Conservation (phyloP, 192 early-diverging fungal species). For the Backusella tarrabulga region DNA sequence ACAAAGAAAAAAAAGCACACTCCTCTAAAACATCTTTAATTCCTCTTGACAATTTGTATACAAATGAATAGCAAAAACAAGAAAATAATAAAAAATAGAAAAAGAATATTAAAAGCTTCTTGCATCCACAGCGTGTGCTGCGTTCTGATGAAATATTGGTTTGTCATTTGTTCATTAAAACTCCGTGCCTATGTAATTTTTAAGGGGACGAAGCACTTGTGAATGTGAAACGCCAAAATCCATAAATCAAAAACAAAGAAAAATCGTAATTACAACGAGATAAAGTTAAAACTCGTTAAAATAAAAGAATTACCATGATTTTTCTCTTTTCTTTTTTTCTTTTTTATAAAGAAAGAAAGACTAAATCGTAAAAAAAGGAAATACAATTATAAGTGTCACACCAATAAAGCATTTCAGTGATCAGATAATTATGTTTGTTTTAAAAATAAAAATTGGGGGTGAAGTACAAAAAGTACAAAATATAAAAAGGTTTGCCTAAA, state of each 20-base stretch:
- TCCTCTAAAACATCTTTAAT: neutral
- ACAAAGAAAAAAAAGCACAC: neutral
- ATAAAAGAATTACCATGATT: neutral
- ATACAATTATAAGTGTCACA: neutral
- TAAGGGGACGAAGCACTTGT: neutral
- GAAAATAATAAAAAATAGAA: slow-evolving; percentile 5
- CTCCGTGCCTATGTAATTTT: neutral
- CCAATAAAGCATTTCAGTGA: slow-evolving; percentile 6
- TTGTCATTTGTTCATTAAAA: neutral
- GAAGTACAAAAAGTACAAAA: neutral
- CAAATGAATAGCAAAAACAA: slow-evolving; percentile 3
- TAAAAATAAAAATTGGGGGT: neutral
- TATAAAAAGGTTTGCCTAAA: neutral
- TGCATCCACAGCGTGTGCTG: neutral
- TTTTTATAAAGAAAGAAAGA: neutral
- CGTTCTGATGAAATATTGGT: neutral
- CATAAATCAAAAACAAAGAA: neutral
- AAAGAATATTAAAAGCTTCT: neutral
- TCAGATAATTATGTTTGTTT: slow-evolving; percentile 1
- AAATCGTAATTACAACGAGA: neutral
- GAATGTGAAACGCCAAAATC: neutral
- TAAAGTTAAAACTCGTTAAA: neutral
- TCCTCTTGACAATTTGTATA: neutral
- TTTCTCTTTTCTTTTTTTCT: neutral
- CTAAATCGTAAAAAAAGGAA: neutral